phyloP scores from a whole-genome alignment of 768 basidiomycete species.

The Rhodosporidiobolus sp. region DNA sequence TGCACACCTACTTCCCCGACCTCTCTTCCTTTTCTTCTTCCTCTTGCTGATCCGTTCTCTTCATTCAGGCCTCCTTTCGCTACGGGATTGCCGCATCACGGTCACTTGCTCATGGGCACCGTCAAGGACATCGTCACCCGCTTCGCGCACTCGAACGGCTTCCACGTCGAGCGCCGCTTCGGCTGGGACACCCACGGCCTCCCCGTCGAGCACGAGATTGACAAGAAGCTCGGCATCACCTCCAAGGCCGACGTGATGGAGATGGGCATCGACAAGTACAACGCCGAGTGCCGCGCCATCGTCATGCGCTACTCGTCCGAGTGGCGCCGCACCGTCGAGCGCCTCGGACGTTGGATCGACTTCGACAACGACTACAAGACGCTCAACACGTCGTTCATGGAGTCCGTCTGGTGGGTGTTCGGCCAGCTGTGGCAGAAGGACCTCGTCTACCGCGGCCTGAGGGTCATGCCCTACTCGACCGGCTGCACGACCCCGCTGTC shows the following conservation, averaged over 20 bases:
- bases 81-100: constrained; percentile 93
- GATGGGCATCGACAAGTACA: constrained; percentile 97
- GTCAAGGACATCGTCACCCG: constrained; percentile 98
- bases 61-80: constrained; percentile 65
- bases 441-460: constrained; percentile 85
- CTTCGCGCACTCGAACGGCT: constrained; percentile 87
- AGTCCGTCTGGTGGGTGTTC: constrained; percentile 99
- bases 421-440: constrained; percentile 85
- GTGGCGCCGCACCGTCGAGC: constrained; percentile 91
- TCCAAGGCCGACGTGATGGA: constrained; percentile 87
- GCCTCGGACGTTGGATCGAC: constrained; percentile 99
- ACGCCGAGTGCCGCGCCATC: constrained; percentile 90
- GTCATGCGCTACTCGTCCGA: constrained; percentile 95
- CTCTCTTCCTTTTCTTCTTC: not conserved
- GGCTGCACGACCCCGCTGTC: constrained; percentile 93
- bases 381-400: constrained; percentile 88
- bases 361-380: constrained; percentile 99
- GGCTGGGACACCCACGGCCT: constrained; percentile 99
- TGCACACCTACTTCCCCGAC: not conserved
- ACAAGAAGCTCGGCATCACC: constrained; percentile 89
- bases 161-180: constrained; percentile 87
- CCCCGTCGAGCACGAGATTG: constrained; percentile 98
- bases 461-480: constrained; percentile 97
- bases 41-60: not conserved
- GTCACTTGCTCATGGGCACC: constrained; percentile 60